Percentiles rank a stretch among this genome's conserved stretches.
phyloP scores from a whole-genome alignment of 1,139 yeast genomes.

The Scheffersomyces parashehatae region DNA sequence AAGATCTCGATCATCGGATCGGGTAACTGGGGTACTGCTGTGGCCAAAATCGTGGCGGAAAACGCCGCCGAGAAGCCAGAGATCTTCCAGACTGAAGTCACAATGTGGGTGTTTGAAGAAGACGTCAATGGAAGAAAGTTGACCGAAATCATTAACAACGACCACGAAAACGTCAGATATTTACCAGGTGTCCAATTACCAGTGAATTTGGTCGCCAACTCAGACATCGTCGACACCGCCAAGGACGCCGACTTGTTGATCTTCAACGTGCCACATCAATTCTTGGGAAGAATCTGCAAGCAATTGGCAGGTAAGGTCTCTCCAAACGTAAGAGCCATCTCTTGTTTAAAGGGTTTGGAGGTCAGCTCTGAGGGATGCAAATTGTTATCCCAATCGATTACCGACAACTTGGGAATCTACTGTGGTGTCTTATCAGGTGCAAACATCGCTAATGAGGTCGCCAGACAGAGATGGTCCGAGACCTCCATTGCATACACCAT shows the following conservation, averaged over 20 bases:
- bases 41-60: constrained; percentile 91
- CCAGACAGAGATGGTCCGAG: constrained; percentile 90
- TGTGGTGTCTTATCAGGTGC: constrained; percentile 97
- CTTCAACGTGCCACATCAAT: constrained; percentile 95
- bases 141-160: constrained; percentile 82
- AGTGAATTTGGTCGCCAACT: constrained; percentile 76
- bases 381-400: constrained; percentile 72
- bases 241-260: constrained; percentile 77
- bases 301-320: constrained; percentile 76
- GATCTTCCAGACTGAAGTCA: constrained; percentile 66
- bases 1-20: constrained; percentile 69
- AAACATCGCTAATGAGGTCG: constrained; percentile 92
- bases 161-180: constrained; percentile 88
- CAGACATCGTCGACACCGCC: constrained; percentile 73
- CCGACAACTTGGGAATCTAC: constrained; percentile 74
- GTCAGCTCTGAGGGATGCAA: constrained; percentile 79
- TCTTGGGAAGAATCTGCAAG: constrained; percentile 68
- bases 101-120: constrained; percentile 97
- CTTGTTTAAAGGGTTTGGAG: constrained; percentile 91
- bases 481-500: constrained; percentile 86
- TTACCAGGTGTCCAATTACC: constrained; percentile 83
- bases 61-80: constrained; percentile 70
- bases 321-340: constrained; percentile 75
- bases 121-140: constrained; percentile 65
- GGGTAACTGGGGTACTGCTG: constrained; percentile 94